Evolutionary conservation across 78 protist species (phyloP).

Genomic region (Dictyostelium brefeldianum): DNA sequence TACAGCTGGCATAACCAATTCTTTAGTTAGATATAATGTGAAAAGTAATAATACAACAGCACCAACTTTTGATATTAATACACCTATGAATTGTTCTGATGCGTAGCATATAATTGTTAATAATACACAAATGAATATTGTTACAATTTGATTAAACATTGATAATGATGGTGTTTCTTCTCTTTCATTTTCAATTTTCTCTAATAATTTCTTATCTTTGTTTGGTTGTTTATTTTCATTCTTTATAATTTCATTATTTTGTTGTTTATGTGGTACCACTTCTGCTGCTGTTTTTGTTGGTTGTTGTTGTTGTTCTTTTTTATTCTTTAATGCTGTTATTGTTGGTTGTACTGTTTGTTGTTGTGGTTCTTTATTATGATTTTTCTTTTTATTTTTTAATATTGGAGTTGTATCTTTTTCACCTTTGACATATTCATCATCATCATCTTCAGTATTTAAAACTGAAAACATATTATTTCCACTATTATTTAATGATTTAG

Average conservation of each 20-base stretch:
- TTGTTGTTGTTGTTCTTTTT: too few relatives aligned
- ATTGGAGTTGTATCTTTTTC: background rate
- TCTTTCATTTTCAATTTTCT: background rate
- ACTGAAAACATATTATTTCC: background rate
- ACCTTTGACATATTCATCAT: background rate
- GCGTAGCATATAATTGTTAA: background rate
- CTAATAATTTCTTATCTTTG: background rate
- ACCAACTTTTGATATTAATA: background rate
- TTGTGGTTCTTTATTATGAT: background rate
- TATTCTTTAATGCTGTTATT: background rate
- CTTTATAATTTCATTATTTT: background rate
- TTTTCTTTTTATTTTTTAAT: background rate
- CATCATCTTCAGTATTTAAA: background rate
- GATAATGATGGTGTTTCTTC: background rate
- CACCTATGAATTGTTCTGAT: background rate
- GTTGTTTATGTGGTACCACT: too few relatives aligned
- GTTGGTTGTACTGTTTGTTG: background rate
- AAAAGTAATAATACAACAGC: background rate
- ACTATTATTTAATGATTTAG: background rate
- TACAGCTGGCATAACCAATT: background rate
- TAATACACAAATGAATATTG: conserved; percentile 1
- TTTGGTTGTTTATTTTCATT: background rate
- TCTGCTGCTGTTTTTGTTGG: too few relatives aligned
- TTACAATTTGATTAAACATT: conserved; percentile 3
- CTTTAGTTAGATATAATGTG: background rate